phyloP scores from a whole-genome alignment of 2,329 filamentous ascomycete species.

The Whalleya microplaca region DNA sequence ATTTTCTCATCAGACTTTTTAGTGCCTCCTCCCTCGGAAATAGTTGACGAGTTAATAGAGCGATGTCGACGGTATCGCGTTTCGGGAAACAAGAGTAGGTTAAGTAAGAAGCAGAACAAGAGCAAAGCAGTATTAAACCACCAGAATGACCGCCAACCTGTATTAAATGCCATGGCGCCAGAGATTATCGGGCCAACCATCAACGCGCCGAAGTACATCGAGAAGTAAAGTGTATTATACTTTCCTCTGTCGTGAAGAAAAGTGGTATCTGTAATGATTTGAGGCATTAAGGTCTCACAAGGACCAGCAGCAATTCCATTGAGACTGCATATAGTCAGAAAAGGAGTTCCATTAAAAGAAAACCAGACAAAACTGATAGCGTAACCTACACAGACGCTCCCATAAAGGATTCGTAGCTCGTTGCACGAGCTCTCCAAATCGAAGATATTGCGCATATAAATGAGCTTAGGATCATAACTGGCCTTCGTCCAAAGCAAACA shows the following conservation, averaged over 20 bases:
- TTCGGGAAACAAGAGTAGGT: constrained; percentile 65
- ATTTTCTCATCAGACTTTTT: neutral
- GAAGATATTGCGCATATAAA: constrained; percentile 48
- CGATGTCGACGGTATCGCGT: constrained; percentile 60
- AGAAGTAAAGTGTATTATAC: constrained; percentile 58
- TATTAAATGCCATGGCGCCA: constrained; percentile 61
- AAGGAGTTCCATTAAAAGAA: neutral
- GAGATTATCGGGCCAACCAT: constrained; percentile 51
- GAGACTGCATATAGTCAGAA: constrained; percentile 34
- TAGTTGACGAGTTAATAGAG: constrained; percentile 35
- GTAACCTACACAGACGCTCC: constrained; percentile 53
- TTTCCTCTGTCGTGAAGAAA: constrained; percentile 68
- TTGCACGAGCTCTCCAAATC: constrained; percentile 59
- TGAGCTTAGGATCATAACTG: constrained; percentile 49
- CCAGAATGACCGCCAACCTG: constrained; percentile 67
- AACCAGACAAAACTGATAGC: neutral
- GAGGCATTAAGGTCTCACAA: constrained; percentile 64
- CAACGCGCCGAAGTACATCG: constrained; percentile 63
- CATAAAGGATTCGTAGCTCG: constrained; percentile 65
- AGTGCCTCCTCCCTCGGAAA: neutral
- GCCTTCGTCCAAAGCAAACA: constrained; percentile 51
- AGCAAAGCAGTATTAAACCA: constrained; percentile 65
- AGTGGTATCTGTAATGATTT: constrained; percentile 66
- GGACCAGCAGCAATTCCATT: constrained; percentile 67
- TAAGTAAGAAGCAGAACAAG: constrained; percentile 51